A percentile compares a stretch with the other conserved stretches of the same genome.
Evolutionary conservation across 2,329 filamentous ascomycete species (phyloP).

Genomic region (Colletotrichum graminicola): DNA sequence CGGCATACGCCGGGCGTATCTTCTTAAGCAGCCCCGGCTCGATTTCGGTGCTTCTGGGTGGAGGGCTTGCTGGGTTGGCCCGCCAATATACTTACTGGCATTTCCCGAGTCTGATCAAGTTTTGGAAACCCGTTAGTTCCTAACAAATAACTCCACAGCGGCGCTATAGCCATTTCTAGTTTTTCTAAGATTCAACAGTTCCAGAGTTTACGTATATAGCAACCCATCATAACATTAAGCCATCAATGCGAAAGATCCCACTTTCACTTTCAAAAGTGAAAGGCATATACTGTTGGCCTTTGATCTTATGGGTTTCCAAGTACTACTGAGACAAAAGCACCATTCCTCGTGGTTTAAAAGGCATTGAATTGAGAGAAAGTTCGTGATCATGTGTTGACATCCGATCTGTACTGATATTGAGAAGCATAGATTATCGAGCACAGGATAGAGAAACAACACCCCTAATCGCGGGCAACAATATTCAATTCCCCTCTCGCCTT

Average conservation of each 20-base stretch:
- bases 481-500: neutral
- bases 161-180: neutral
- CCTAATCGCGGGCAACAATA: neutral
- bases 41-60: neutral
- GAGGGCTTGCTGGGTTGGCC: constrained; percentile 8
- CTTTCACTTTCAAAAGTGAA: no score
- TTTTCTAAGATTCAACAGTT: neutral
- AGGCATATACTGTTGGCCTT: no score
- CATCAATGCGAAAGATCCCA: no score
- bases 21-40: constrained; percentile 4
- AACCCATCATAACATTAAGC: no score
- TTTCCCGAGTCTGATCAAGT: neutral
- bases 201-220: no score
- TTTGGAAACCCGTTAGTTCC: neutral
- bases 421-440: constrained; percentile 6
- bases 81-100: constrained; percentile 5
- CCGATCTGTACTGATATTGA: no score
- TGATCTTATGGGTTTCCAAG: neutral
- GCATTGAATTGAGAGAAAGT: neutral
- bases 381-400: neutral
- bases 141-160: neutral
- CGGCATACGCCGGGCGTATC: neutral
- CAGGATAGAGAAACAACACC: neutral
- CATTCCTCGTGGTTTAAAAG: neutral
- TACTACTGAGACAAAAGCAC: neutral